phyloP scores from a whole-genome alignment of 352 stramenopile species.

The Phytopythium cucurbitacearum region DNA sequence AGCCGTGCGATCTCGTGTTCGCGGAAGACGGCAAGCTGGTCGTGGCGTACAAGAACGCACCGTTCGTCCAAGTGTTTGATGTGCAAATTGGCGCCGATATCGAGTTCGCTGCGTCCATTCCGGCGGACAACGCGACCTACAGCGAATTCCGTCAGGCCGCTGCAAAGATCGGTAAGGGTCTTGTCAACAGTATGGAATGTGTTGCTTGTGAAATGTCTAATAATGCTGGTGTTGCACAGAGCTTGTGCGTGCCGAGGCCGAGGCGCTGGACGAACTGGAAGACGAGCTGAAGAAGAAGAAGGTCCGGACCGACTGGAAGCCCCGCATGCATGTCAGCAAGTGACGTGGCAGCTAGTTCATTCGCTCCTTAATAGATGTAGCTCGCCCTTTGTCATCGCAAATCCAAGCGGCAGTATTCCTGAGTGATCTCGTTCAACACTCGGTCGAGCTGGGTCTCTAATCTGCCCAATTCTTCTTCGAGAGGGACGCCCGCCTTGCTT shows the following conservation, averaged over 20 bases:
- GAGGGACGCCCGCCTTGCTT: slow-evolving; percentile 10
- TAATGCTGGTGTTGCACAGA: slow-evolving; percentile 18
- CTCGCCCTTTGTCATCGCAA: slow-evolving; percentile 19
- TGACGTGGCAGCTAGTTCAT: too few relatives aligned
- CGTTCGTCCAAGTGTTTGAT: slow-evolving; percentile 58
- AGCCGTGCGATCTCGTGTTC: slow-evolving; percentile 50
- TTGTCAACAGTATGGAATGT: slow-evolving; percentile 2
- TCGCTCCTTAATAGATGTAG: too few relatives aligned
- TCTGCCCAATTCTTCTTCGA: slow-evolving; percentile 27
- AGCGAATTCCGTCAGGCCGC: slow-evolving; percentile 40
- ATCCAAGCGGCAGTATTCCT: slow-evolving; percentile 37
- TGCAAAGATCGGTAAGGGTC: slow-evolving; percentile 42
- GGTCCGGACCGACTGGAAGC: slow-evolving; percentile 46
- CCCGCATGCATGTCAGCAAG: not conserved
- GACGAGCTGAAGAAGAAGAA: slow-evolving; percentile 83
- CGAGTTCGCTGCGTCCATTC: not conserved
- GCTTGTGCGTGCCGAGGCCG: slow-evolving; percentile 37
- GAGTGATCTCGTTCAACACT: slow-evolving; percentile 49
- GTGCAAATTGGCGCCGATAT: slow-evolving; percentile 22
- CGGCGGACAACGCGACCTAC: slow-evolving; percentile 19
- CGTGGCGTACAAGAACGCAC: slow-evolving; percentile 57
- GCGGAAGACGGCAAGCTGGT: slow-evolving; percentile 33
- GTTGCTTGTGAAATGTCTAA: slow-evolving; percentile 5
- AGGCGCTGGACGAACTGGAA: slow-evolving; percentile 53
- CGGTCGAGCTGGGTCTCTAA: slow-evolving; percentile 38